Percentiles rank a stretch among this genome's conserved stretches.
phyloP scores from a whole-genome alignment of 2,329 filamentous ascomycete species.

The Cordyceps cateniannulata region DNA sequence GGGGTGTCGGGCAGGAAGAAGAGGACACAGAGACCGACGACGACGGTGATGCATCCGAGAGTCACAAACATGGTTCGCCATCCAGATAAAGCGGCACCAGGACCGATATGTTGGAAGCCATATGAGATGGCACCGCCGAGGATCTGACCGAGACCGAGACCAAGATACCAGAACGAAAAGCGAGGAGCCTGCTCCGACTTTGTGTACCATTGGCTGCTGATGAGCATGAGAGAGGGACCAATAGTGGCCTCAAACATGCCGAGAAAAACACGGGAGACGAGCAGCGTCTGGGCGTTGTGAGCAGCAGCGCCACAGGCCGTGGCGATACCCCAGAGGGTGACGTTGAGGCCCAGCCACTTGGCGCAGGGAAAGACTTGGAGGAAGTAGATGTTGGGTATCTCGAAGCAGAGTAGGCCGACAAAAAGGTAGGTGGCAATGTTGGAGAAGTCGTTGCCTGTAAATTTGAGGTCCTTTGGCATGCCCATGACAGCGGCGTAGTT shows the following conservation, averaged over 20 bases:
- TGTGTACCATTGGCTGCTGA: constrained; percentile 56
- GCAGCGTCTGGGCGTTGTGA: constrained; percentile 44
- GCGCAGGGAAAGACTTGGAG: constrained; percentile 54
- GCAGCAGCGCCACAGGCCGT: constrained; percentile 48
- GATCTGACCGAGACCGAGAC: constrained; percentile 55
- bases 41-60: constrained; percentile 46
- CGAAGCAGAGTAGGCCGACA: constrained; percentile 52
- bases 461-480: constrained; percentile 41
- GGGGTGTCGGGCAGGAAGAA: constrained; percentile 35
- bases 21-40: constrained; percentile 26
- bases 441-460: constrained; percentile 53
- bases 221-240: constrained; percentile 53
- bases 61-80: constrained; percentile 68
- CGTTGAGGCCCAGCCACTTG: constrained; percentile 55
- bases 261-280: constrained; percentile 50
- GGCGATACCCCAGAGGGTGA: constrained; percentile 52
- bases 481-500: constrained; percentile 65
- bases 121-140: constrained; percentile 58
- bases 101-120: constrained; percentile 47
- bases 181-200: constrained; percentile 54
- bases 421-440: constrained; percentile 58
- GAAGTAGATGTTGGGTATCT: constrained; percentile 53
- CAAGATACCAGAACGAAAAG: constrained; percentile 56
- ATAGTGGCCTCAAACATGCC: constrained; percentile 57
- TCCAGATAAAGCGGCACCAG: constrained; percentile 50